Conservation (phyloP, 768 basidiomycete species). For the Leccinum disarticulatum region DNA sequence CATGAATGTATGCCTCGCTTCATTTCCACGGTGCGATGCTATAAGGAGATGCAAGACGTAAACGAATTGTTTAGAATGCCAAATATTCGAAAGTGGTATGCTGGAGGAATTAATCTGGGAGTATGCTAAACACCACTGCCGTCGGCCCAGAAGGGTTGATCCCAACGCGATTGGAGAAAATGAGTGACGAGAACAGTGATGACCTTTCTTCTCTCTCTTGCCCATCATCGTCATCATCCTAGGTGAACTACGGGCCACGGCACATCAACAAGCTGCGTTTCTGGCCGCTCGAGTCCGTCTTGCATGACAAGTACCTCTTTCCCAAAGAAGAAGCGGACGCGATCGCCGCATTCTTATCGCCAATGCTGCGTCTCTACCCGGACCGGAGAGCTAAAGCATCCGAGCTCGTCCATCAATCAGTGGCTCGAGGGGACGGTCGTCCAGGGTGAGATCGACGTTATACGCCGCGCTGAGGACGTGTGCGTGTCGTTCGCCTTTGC, state of each 20-base stretch:
- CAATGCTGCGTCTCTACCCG: constrained; percentile 88
- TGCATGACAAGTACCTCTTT: constrained; percentile 96
- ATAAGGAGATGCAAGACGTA: too few species aligned
- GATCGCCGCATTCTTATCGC: constrained; percentile 77
- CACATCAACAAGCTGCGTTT: constrained; percentile 93
- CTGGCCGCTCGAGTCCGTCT: constrained; percentile 80
- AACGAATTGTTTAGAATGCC: too few species aligned
- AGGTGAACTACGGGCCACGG: constrained; percentile 87
- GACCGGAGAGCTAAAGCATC: constrained; percentile 85
- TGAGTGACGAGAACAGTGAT: neutral
- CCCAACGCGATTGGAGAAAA: too few species aligned
- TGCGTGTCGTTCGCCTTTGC: too few species aligned
- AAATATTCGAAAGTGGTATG: too few species aligned
- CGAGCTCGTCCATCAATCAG: constrained; percentile 81
- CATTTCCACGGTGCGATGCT: too few species aligned
- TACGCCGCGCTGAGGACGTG: constrained; percentile 60
- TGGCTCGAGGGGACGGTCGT: constrained; percentile 88
- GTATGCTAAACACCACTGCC: too few species aligned
- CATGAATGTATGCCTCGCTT: too few species aligned
- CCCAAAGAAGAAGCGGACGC: constrained; percentile 77
- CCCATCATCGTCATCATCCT: neutral
- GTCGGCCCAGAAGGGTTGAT: too few species aligned
- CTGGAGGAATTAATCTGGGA: too few species aligned
- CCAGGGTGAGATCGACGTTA: constrained; percentile 87
- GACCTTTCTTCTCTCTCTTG: neutral